These are phyloP conservation scores for Endotrypanum monterogeii DNA, from an alignment of 208 protist genomes.

Conservation along the genomic window DNA sequence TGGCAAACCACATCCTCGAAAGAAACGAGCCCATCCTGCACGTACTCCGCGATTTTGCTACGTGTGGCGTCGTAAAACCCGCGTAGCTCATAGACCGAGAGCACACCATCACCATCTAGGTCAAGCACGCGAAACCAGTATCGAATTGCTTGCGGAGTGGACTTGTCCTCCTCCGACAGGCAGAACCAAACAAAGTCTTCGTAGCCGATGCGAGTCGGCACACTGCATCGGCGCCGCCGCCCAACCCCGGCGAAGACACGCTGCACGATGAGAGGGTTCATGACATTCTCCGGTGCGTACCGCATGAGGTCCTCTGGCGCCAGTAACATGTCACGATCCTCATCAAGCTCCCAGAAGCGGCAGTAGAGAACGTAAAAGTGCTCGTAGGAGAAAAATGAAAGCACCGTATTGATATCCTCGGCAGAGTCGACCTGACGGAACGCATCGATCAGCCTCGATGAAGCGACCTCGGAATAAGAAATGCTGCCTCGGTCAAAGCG, in stretches of 20 bases:
- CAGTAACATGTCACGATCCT: constrained; percentile 94
- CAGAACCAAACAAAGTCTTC: constrained; percentile 97
- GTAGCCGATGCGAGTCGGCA: constrained; percentile 83
- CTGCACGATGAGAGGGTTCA: constrained; percentile 84
- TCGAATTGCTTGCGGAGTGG: constrained; percentile 79
- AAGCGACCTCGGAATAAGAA: constrained; percentile 72
- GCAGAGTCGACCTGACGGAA: constrained; percentile 83
- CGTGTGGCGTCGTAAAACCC: constrained; percentile 92
- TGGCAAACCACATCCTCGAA: constrained; percentile 95
- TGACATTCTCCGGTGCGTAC: constrained; percentile 82
- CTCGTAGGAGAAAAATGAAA: constrained; percentile 98
- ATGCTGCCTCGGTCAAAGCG: constrained; percentile 81
- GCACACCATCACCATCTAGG: constrained; percentile 94
- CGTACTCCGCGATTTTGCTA: constrained; percentile 70
- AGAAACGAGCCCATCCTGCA: constrained; percentile 61
- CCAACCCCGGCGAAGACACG: constrained; percentile 76
- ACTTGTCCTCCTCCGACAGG: constrained; percentile 96
- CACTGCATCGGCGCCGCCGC: constrained; percentile 38
- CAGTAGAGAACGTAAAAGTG: constrained; percentile 99
- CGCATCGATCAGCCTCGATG: constrained; percentile 75
- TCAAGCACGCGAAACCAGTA: constrained; percentile 97
- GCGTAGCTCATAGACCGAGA: constrained; percentile 94
- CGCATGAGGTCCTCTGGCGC: constrained; percentile 81
- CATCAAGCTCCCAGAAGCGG: constrained; percentile 98
- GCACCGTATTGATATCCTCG: constrained; percentile 90